A percentile compares a stretch with the other conserved stretches of the same genome.
phyloP scores from a whole-genome alignment of 108 stramenopile species.

The Asterionellopsis glacialis region DNA sequence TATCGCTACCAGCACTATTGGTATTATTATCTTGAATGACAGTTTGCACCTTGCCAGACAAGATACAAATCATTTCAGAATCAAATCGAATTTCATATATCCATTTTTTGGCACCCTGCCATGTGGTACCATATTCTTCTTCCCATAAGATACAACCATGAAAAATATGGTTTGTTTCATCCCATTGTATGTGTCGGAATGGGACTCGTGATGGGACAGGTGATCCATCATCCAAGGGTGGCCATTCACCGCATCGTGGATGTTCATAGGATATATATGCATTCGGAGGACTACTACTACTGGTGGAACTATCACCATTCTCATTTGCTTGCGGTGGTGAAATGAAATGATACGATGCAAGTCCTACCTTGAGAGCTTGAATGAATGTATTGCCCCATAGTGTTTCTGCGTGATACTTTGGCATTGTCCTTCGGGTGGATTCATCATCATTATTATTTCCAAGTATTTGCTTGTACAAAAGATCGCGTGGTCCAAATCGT shows the following conservation, averaged over 20 bases:
- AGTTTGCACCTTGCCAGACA: constrained; percentile 40
- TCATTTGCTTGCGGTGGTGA: constrained; percentile 7
- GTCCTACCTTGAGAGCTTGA: constrained; percentile 56
- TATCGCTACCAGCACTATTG: too few relatives aligned
- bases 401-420: constrained; percentile 31
- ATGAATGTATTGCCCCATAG: constrained; percentile 72
- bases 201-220: constrained; percentile 45
- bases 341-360: constrained; percentile 77
- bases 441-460: constrained; percentile 4
- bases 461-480: constrained; percentile 14
- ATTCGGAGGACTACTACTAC: background rate
- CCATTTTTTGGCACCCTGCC: constrained; percentile 56
- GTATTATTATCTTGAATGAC: constrained; percentile 2
- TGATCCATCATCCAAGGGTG: constrained; percentile 59
- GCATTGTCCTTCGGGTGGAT: constrained; percentile 4
- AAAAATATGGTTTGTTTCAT: constrained; percentile 39
- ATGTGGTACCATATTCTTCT: constrained; percentile 52
- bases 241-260: constrained; percentile 43
- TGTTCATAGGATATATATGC: constrained; percentile 76
- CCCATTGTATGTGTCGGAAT: constrained; percentile 47
- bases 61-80: constrained; percentile 38
- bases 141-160: constrained; percentile 62
- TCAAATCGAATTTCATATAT: constrained; percentile 70
- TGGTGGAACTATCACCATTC: constrained; percentile 5
- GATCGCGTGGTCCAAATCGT: constrained; percentile 23